These are phyloP conservation scores for Pyrus pyrifolia DNA, from an alignment of 306 rosid genomes.

Conservation along the genomic window DNA sequence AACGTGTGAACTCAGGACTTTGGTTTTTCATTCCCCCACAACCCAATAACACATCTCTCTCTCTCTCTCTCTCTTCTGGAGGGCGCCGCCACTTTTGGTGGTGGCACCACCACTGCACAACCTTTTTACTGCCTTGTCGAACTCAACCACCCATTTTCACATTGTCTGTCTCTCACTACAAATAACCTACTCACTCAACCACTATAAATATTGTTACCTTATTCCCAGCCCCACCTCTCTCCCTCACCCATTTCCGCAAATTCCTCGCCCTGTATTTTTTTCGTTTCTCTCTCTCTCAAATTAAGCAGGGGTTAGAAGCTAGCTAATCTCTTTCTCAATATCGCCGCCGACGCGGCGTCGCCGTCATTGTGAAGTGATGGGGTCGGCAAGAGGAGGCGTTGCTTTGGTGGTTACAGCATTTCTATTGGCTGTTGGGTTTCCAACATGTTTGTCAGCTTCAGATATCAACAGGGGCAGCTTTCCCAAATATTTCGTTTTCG, in stretches of 20 bases:
- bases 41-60: background rate
- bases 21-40: background rate
- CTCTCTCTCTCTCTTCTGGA: background rate
- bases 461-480: constrained; percentile 46
- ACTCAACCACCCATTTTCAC: background rate
- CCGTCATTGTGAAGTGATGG: constrained; percentile 14
- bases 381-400: constrained; percentile 19
- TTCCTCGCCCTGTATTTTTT: background rate
- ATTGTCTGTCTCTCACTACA: background rate
- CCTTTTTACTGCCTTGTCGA: background rate
- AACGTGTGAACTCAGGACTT: background rate
- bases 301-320: background rate
- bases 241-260: background rate
- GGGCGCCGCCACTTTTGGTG: background rate
- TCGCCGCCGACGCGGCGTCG: background rate
- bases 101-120: background rate
- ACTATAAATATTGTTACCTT: background rate
- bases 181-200: background rate
- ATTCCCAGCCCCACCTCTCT: background rate
- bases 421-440: constrained; percentile 21
- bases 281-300: background rate
- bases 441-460: constrained; percentile 32
- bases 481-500: constrained; percentile 74
- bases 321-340: background rate
- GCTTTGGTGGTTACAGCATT: constrained; percentile 6